phyloP scores from a whole-genome alignment of 495 filamentous ascomycete genomes.

The Bacidia gigantensis region DNA sequence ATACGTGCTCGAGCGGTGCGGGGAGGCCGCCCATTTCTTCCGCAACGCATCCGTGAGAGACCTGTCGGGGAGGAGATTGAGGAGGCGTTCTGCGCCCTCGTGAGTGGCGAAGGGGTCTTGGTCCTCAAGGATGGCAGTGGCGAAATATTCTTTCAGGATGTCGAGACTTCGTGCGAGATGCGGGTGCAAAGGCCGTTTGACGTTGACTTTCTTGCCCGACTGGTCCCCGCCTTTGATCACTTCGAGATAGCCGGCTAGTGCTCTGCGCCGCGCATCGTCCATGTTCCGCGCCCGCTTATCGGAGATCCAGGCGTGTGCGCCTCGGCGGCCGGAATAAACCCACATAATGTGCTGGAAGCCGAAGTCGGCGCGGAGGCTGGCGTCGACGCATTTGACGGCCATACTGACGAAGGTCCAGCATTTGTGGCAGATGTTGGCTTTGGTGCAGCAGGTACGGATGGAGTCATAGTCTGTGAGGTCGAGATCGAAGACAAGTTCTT shows the following conservation, averaged over 20 bases:
- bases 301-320: slow-evolving; percentile 97
- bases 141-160: slow-evolving; percentile 66
- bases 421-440: slow-evolving; percentile 82
- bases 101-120: slow-evolving; percentile 72
- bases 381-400: slow-evolving; percentile 87
- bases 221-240: slow-evolving; percentile 70
- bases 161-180: slow-evolving; percentile 78
- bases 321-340: slow-evolving; percentile 95
- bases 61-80: slow-evolving; percentile 66
- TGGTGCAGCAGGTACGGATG: slow-evolving; percentile 84
- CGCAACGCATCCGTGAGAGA: slow-evolving; percentile 57
- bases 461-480: slow-evolving; percentile 98
- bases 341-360: slow-evolving; percentile 93
- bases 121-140: slow-evolving; percentile 58
- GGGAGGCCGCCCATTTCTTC: slow-evolving; percentile 80
- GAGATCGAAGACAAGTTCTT: slow-evolving; percentile 97
- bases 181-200: slow-evolving; percentile 77
- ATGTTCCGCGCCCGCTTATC: slow-evolving; percentile 71
- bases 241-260: slow-evolving; percentile 78
- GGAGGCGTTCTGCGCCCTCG: slow-evolving; percentile 56
- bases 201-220: slow-evolving; percentile 75
- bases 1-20: slow-evolving; percentile 52
- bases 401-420: slow-evolving; percentile 97
- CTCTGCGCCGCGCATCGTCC: slow-evolving; percentile 69
- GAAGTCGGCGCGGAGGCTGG: slow-evolving; percentile 78